phyloP scores from a whole-genome alignment of 2,329 filamentous ascomycete genomes.

The Cryphonectria naterciae region DNA sequence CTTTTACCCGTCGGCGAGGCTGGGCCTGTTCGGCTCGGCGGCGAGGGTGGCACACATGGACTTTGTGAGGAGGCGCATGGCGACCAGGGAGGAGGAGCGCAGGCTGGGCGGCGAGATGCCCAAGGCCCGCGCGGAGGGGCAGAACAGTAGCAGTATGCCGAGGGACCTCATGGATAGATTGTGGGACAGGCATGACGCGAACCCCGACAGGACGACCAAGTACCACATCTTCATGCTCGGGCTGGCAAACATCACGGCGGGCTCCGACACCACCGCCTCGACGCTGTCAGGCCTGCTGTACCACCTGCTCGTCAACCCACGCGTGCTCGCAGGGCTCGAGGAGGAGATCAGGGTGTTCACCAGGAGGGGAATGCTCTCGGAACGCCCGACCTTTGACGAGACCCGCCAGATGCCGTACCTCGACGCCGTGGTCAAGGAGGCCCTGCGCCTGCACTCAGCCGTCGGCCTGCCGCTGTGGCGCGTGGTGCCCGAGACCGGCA shows the following conservation, averaged over 20 bases:
- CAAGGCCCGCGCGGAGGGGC: background rate
- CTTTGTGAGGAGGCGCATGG: slow-evolving; percentile 22
- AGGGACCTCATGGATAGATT: slow-evolving; percentile 49
- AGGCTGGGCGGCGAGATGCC: background rate
- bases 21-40: slow-evolving; percentile 20
- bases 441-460: slow-evolving; percentile 54
- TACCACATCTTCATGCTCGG: slow-evolving; percentile 39
- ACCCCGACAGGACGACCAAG: slow-evolving; percentile 47
- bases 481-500: slow-evolving; percentile 49
- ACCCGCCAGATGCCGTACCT: slow-evolving; percentile 52
- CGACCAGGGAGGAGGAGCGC: slow-evolving; percentile 18
- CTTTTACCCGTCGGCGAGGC: slow-evolving; percentile 16
- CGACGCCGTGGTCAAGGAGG: slow-evolving; percentile 58
- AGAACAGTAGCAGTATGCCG: slow-evolving; percentile 26
- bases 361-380: slow-evolving; percentile 27
- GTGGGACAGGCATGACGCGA: slow-evolving; percentile 43
- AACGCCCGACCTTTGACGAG: slow-evolving; percentile 41
- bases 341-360: slow-evolving; percentile 33
- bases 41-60: slow-evolving; percentile 20
- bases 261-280: slow-evolving; percentile 53
- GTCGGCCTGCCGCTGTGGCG: slow-evolving; percentile 54
- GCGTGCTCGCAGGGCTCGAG: slow-evolving; percentile 32
- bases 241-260: slow-evolving; percentile 43
- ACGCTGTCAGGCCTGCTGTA: slow-evolving; percentile 50
- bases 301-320: slow-evolving; percentile 43